Conservation (phyloP, 2,329 filamentous ascomycete genomes). For the Fusarium sp. region DNA sequence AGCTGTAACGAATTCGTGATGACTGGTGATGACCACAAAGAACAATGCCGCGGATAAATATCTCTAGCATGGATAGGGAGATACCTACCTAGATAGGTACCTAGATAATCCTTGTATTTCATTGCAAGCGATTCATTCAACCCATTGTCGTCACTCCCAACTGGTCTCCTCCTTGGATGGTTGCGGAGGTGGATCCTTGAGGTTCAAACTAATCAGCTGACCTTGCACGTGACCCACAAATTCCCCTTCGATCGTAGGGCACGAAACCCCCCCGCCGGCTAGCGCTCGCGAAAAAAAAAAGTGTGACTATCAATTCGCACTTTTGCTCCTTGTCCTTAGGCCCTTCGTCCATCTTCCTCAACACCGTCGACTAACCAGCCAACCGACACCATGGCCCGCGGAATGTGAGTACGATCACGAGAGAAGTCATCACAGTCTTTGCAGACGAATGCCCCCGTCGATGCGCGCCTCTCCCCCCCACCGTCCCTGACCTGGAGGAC, state of each 20-base stretch:
- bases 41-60: neutral
- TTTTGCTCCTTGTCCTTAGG: constrained; percentile 37
- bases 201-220: neutral
- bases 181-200: neutral
- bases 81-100: neutral
- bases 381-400: constrained; percentile 70
- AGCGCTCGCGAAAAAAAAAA: constrained; percentile 42
- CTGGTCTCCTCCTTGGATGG: neutral
- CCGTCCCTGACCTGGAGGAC: constrained; percentile 6
- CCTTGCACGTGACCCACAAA: constrained; percentile 19
- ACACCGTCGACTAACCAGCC: constrained; percentile 52
- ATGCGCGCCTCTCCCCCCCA: constrained; percentile 8
- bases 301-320: constrained; percentile 45
- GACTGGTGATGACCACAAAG: neutral
- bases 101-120: neutral
- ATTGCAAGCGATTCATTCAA: neutral
- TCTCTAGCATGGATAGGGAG: neutral
- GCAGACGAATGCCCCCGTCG: constrained; percentile 6
- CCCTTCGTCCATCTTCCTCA: constrained; percentile 47
- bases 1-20: neutral
- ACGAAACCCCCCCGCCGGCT: constrained; percentile 44
- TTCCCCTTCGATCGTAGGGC: constrained; percentile 45
- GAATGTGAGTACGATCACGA: constrained; percentile 62
- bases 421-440: constrained; percentile 12
- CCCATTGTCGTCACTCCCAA: neutral